Evolutionary conservation across 2,329 filamentous ascomycete genomes (phyloP).

Genomic region (Ceratocystis cubensis): DNA sequence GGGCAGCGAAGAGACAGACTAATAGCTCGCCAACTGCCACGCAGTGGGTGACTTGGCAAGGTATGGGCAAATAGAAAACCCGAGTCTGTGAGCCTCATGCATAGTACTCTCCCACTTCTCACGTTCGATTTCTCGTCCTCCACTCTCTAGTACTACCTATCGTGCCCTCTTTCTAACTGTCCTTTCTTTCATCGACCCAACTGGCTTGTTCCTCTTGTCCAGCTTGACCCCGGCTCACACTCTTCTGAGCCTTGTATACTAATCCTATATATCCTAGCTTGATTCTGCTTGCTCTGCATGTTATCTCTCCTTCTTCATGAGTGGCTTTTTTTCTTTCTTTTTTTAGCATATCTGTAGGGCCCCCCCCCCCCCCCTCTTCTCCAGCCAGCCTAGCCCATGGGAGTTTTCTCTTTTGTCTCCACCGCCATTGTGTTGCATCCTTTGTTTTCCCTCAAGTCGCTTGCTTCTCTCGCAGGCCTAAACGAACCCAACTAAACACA

Average conservation of each 20-base stretch:
- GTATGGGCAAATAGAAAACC: background rate
- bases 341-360: background rate
- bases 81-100: background rate
- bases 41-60: background rate
- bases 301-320: no score
- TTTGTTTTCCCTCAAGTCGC: background rate
- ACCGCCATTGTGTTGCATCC: constrained; percentile 1
- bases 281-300: no score
- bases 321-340: background rate
- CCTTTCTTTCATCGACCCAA: background rate
- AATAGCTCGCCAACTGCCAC: background rate
- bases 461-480: background rate
- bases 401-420: background rate
- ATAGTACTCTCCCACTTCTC: background rate
- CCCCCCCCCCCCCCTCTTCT: background rate
- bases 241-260: background rate
- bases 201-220: background rate
- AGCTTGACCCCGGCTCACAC: background rate
- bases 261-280: background rate
- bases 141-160: background rate
- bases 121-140: background rate
- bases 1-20: background rate
- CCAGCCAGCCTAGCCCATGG: background rate
- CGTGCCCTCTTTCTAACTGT: background rate
- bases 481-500: background rate